A percentile compares a stretch with the other conserved stretches of the same genome.
These are phyloP conservation scores for Dryas octopetala DNA, from an alignment of 306 rosid genomes.

Conservation along the genomic window DNA sequence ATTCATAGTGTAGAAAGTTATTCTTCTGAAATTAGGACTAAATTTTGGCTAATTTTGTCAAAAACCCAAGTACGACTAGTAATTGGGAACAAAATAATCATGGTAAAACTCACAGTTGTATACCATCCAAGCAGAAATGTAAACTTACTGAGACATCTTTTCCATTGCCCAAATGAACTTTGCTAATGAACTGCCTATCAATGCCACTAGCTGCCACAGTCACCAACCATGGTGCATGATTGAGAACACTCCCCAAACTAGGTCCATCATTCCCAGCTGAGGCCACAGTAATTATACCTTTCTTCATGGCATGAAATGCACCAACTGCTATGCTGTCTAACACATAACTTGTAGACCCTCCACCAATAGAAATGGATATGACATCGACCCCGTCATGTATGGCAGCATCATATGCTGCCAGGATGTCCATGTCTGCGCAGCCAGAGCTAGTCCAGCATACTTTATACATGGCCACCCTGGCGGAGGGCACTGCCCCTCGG, in stretches of 20 bases:
- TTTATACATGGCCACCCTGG: conserved; percentile 79
- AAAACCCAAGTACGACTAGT: neutral
- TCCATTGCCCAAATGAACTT: conserved; percentile 65
- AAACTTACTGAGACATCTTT: conserved; percentile 59
- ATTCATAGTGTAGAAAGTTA: too few relatives aligned
- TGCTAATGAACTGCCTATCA: conserved; percentile 66
- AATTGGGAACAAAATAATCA: neutral
- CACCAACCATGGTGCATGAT: conserved; percentile 82
- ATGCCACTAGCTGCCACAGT: conserved; percentile 90
- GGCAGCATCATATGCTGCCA: conserved; percentile 90
- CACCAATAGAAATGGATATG: conserved; percentile 80
- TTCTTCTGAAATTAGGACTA: too few relatives aligned
- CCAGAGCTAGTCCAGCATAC: conserved; percentile 70
- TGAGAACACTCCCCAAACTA: conserved; percentile 38
- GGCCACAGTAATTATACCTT: conserved; percentile 70
- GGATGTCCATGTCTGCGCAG: conserved; percentile 82
- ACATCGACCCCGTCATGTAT: conserved; percentile 85
- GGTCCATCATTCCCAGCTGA: conserved; percentile 90
- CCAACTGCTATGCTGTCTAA: conserved; percentile 63
- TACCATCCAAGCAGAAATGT: neutral
- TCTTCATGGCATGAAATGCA: conserved; percentile 80
- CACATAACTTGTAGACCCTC: conserved; percentile 41
- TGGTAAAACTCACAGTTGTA: neutral
- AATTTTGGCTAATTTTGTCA: neutral
- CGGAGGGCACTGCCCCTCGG: conserved; percentile 75